Conservation (phyloP, 2,329 filamentous ascomycete genomes). For the Huntiella omanensis region DNA sequence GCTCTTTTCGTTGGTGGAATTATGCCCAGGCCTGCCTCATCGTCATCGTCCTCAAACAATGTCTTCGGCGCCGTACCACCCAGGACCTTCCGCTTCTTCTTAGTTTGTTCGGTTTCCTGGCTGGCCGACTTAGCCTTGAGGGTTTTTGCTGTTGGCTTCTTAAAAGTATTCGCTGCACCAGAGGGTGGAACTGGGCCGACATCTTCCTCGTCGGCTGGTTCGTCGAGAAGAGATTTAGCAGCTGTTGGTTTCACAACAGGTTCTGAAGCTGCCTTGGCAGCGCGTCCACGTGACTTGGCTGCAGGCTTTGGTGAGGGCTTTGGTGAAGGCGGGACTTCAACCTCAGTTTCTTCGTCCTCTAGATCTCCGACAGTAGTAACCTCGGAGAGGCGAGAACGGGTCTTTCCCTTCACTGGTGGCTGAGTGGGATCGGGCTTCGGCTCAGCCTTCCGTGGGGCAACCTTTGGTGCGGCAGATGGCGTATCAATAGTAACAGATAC, state of each 20-base stretch:
- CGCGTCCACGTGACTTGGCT: constrained; percentile 3
- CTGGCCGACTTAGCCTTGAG: constrained; percentile 9
- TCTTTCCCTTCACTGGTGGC: constrained; percentile 4
- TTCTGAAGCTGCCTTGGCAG: constrained; percentile 9
- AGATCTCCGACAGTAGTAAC: constrained; percentile 4
- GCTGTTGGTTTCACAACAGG: background rate
- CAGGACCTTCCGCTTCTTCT: constrained; percentile 57
- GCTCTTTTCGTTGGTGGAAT: constrained; percentile 3
- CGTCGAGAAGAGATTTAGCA: background rate
- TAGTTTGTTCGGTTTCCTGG: constrained; percentile 26
- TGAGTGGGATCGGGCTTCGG: constrained; percentile 4
- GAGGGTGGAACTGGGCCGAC: background rate
- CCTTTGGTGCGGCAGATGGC: background rate
- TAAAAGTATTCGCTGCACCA: background rate
- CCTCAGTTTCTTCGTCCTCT: background rate
- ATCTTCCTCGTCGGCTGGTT: constrained; percentile 8
- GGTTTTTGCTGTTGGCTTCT: constrained; percentile 7
- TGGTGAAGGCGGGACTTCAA: background rate
- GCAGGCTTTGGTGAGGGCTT: background rate
- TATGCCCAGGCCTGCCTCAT: constrained; percentile 14
- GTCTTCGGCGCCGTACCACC: constrained; percentile 26
- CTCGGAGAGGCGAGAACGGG: constrained; percentile 8
- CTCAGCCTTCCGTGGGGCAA: background rate
- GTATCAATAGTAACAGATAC: constrained; percentile 5
- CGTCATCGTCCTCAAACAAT: constrained; percentile 51